phyloP scores from a whole-genome alignment of 805 yeast genomes.

The Ogataea trehalophila region DNA sequence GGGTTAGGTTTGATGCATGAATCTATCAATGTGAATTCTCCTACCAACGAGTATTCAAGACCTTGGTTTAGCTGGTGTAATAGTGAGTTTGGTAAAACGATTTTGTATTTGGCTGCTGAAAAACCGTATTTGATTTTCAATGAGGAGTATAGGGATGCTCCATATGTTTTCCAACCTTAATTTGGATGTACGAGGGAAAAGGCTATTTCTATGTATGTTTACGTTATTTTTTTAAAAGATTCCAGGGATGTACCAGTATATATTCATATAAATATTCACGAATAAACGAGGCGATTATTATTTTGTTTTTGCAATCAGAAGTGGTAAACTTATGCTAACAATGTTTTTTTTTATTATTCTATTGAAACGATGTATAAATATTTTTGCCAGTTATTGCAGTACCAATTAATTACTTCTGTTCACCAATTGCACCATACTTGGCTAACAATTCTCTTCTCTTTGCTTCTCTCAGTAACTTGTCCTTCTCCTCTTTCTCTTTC shows the following conservation, averaged over 20 bases:
- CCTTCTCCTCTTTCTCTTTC: constrained; percentile 30
- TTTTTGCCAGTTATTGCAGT: too few species aligned
- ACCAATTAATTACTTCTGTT: not conserved
- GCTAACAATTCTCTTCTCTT: constrained; percentile 30
- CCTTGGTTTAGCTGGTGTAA: constrained; percentile 96
- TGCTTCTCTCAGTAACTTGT: constrained; percentile 23
- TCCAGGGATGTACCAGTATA: too few species aligned
- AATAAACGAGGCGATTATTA: too few species aligned
- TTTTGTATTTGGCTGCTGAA: constrained; percentile 65
- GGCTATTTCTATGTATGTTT: too few species aligned
- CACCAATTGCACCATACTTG: constrained; percentile 34
- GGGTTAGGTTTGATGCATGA: constrained; percentile 84
- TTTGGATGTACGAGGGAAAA: not conserved
- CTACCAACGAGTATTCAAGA: constrained; percentile 56
- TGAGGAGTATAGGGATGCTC: constrained; percentile 26
- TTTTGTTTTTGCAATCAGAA: too few species aligned
- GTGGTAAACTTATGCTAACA: too few species aligned
- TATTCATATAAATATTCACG: too few species aligned
- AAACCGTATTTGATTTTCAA: constrained; percentile 71
- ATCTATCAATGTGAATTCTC: constrained; percentile 59
- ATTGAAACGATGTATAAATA: too few species aligned
- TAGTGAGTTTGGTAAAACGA: constrained; percentile 84
- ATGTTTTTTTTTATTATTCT: too few species aligned
- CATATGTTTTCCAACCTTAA: constrained; percentile 3
- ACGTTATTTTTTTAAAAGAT: too few species aligned